phyloP scores from a whole-genome alignment of 345 rosid genomes.

The Bretschneidera sinensis region DNA sequence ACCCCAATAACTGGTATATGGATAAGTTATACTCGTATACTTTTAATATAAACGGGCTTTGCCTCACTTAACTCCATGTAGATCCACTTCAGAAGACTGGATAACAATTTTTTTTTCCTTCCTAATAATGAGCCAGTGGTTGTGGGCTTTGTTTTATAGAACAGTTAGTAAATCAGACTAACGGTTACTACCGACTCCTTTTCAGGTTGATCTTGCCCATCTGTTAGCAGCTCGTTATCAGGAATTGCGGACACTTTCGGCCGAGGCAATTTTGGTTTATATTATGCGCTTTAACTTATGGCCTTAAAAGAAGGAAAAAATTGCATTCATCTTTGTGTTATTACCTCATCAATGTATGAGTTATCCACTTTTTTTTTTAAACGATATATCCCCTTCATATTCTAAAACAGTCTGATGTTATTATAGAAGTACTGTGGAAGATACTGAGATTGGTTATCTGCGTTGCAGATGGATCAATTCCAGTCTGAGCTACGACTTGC shows the following conservation, averaged over 20 bases:
- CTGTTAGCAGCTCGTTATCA: constrained; percentile 92
- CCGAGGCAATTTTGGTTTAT: constrained; percentile 50
- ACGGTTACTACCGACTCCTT: constrained; percentile 2
- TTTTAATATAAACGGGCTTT: no score
- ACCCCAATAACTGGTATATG: no score
- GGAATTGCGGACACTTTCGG: constrained; percentile 83
- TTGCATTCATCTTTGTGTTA: background rate
- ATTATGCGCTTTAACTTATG: background rate
- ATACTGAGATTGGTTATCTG: constrained; percentile 1
- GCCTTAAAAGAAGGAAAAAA: background rate
- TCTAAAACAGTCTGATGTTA: background rate
- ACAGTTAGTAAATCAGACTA: no score
- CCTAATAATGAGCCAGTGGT: background rate
- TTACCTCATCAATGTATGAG: background rate
- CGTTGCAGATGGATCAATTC: constrained; percentile 73
- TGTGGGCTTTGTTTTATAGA: background rate
- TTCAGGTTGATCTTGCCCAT: constrained; percentile 94
- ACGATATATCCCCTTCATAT: background rate
- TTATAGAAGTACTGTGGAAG: background rate
- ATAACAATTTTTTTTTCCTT: background rate
- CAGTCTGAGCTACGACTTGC: constrained; percentile 91
- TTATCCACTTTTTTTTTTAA: background rate
- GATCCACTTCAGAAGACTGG: background rate
- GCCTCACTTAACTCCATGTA: background rate
- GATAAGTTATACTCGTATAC: no score